Evolutionary conservation across 805 yeast genomes (phyloP).

Genomic region (Limtongia smithiae): DNA sequence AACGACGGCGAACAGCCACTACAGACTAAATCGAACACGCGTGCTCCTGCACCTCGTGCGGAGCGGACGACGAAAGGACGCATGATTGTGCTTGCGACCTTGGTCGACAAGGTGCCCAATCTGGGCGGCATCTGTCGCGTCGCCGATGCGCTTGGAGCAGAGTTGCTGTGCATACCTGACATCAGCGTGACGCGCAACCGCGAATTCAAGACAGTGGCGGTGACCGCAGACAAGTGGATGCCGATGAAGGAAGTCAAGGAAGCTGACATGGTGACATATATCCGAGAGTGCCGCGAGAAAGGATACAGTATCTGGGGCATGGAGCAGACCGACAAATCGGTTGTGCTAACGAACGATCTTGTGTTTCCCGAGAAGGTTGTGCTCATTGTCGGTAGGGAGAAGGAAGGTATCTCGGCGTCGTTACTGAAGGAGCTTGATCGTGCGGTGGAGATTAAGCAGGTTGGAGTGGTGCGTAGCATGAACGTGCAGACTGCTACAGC

Average conservation of each 20-base stretch:
- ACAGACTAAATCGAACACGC: constrained; percentile 75
- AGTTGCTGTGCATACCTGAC: constrained; percentile 73
- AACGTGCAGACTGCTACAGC: constrained; percentile 97
- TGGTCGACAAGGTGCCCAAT: constrained; percentile 90
- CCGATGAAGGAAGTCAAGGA: constrained; percentile 77
- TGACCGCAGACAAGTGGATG: constrained; percentile 94
- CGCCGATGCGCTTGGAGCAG: constrained; percentile 90
- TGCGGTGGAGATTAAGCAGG: constrained; percentile 88
- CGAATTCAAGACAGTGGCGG: constrained; percentile 83
- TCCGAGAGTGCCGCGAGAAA: constrained; percentile 58
- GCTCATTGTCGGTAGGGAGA: constrained; percentile 77
- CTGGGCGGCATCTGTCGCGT: constrained; percentile 91
- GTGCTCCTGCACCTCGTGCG: constrained; percentile 43
- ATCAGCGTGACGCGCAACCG: constrained; percentile 55
- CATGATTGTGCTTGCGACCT: constrained; percentile 83
- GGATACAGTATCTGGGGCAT: constrained; percentile 87
- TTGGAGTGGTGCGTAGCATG: constrained; percentile 91
- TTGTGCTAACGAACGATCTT: constrained; percentile 58
- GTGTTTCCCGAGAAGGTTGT: constrained; percentile 77
- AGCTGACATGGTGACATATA: constrained; percentile 51
- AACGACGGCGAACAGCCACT: constrained; percentile 44
- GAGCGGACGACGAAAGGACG: constrained; percentile 63
- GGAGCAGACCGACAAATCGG: constrained; percentile 90
- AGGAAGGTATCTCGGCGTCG: constrained; percentile 88
- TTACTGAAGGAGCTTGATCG: constrained; percentile 75